Evolutionary conservation across 2,329 filamentous ascomycete genomes (phyloP), one percentile per base, ranked within the genome.

Genomic region (Capronia americana): DNA sequence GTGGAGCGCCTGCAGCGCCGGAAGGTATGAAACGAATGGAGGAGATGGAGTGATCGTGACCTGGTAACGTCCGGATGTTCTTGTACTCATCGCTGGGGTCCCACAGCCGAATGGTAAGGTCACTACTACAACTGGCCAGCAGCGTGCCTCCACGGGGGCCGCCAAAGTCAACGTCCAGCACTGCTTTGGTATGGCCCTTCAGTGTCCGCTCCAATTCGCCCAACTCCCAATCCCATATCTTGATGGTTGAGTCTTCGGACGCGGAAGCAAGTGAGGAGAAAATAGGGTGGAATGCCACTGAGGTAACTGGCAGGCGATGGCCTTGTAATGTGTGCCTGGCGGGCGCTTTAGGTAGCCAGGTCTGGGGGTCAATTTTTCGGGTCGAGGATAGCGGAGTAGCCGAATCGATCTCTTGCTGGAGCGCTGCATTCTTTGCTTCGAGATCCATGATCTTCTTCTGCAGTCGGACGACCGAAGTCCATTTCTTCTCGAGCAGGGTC

Each of bases 361-460:
- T 88, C 28, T 87, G 80, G 20, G 94, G 93, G 75, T 97, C 93
- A 76, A 93, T 96, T 74, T 89, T 88, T 72, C 88, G 86, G 54
- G 91, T 89, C 38, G 94, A 86, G 6, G 92, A 92, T 12, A 87
- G 87, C 1, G 89, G 93, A 10, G 93, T 96, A 46, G 91, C 89
- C 69, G 86, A 92, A 76, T 97, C 92, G 69, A 97, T 82, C 79
- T 97, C 94, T 67, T 86, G 85, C 80, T 97, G 93, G 38, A 97
- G 82, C 28, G 84, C 82, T 24, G 86, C 80, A 74, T 89, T 90
- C 75, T 88, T 87, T 63, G 90, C 87, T 80, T 97, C 94, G 20
- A 97, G 86, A 70, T 98, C 94, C 88, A 97, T 92, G 75, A 97
- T 96, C 91, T 97, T 98, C 80, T 97, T 97, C 81, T 98, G 94